These are phyloP conservation scores for Gastrodia elata DNA, from an alignment of 106 monocot species.

Conservation along the genomic window DNA sequence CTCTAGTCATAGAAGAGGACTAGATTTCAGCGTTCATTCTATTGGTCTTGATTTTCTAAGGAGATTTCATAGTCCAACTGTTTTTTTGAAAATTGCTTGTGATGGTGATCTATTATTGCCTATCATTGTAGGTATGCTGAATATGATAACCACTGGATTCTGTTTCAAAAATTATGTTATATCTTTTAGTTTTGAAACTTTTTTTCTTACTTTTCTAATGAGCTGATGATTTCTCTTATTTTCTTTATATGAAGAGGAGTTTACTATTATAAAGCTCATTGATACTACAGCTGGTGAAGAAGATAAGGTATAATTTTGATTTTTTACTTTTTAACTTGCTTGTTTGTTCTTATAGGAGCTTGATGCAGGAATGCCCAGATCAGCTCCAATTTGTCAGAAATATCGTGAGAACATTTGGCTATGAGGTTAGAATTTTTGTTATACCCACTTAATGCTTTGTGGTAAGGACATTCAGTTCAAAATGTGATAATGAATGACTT, in stretches of 20 bases:
- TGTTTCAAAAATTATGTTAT: not conserved
- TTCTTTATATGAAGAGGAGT: constrained; percentile 37
- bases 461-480: not conserved
- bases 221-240: constrained; percentile 2
- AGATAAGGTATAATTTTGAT: constrained; percentile 22
- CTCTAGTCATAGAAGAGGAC: constrained; percentile 20
- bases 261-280: constrained; percentile 41
- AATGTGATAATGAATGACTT: not conserved
- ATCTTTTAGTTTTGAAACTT: not conserved
- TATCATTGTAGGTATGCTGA: constrained; percentile 43
- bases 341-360: not conserved
- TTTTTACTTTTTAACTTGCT: not conserved
- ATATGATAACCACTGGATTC: not conserved
- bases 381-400: constrained; percentile 38
- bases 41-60: constrained; percentile 54
- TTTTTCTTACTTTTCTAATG: not conserved
- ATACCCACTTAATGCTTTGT: not conserved
- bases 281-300: constrained; percentile 25
- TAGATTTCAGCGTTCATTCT: constrained; percentile 19
- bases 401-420: constrained; percentile 37
- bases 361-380: constrained; percentile 44
- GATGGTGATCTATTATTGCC: constrained; percentile 58
- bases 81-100: constrained; percentile 71
- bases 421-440: constrained; percentile 31
- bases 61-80: constrained; percentile 53